Evolutionary conservation across 2,329 filamentous ascomycete genomes (phyloP).

Genomic region (Ophiostoma triangulosporum): DNA sequence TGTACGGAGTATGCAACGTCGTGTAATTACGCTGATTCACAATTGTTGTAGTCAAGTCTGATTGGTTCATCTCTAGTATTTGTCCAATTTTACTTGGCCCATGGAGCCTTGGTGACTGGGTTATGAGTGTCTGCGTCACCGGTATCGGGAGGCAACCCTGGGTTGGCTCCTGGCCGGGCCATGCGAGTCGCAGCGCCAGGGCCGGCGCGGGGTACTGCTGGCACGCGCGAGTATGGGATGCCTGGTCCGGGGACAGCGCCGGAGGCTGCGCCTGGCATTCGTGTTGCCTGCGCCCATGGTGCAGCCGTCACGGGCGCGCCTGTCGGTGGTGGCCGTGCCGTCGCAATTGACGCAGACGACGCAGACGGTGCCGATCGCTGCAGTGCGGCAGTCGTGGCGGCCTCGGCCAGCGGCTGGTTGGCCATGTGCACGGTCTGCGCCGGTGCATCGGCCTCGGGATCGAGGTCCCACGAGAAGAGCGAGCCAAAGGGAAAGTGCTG

Average conservation of each 20-base stretch:
- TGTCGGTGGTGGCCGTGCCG: neutral
- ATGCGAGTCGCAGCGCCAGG: neutral
- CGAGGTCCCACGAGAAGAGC: constrained; percentile 62
- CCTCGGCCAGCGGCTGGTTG: constrained; percentile 32
- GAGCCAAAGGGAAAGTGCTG: constrained; percentile 84
- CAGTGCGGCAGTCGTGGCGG: neutral
- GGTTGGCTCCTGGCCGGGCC: neutral
- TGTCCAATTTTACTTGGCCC: constrained; percentile 22
- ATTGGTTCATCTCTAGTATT: too few species aligned
- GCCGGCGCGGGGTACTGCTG: constrained; percentile 3
- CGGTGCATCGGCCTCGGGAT: constrained; percentile 43
- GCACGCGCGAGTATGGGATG: constrained; percentile 26
- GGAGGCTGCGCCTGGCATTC: constrained; percentile 13
- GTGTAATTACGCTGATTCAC: too few species aligned
- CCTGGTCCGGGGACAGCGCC: constrained; percentile 12
- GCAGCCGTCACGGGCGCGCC: constrained; percentile 13
- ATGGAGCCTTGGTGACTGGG: constrained; percentile 31
- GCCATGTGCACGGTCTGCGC: constrained; percentile 41
- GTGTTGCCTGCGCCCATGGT: constrained; percentile 18
- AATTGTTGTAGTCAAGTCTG: too few species aligned
- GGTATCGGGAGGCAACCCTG: neutral
- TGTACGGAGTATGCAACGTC: too few species aligned
- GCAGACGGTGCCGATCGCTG: neutral
- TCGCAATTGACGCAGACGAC: neutral
- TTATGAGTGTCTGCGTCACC: neutral